Evolutionary conservation across 2,329 filamentous ascomycete genomes (phyloP).

Genomic region (Pyrenophora tritici-repentis): DNA sequence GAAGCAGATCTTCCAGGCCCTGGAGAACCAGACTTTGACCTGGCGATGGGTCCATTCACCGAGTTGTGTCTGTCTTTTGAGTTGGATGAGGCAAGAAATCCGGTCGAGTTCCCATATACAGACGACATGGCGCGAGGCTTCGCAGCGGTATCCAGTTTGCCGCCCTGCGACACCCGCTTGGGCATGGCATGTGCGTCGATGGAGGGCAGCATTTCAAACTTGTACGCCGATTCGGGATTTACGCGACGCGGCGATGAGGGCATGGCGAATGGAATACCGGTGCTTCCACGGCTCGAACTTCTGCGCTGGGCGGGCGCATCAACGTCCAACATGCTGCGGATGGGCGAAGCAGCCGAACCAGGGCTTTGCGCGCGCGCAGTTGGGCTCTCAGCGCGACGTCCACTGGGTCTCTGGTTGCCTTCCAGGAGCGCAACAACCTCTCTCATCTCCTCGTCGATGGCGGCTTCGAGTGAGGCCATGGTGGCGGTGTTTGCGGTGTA

Average conservation of each 20-base stretch:
- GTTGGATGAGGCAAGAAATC: slow-evolving; percentile 25
- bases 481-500: slow-evolving; percentile 13
- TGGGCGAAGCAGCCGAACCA: slow-evolving; percentile 60
- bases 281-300: slow-evolving; percentile 42
- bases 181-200: slow-evolving; percentile 51
- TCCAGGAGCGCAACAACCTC: slow-evolving; percentile 74
- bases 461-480: slow-evolving; percentile 74
- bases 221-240: slow-evolving; percentile 49
- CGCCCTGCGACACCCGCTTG: slow-evolving; percentile 51
- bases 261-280: slow-evolving; percentile 35
- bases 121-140: slow-evolving; percentile 54
- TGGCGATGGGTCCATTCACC: slow-evolving; percentile 44
- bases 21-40: slow-evolving; percentile 49
- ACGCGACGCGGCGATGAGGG: slow-evolving; percentile 43
- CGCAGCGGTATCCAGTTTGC: slow-evolving; percentile 44
- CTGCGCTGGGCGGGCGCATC: slow-evolving; percentile 36
- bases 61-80: slow-evolving; percentile 48
- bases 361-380: slow-evolving; percentile 60
- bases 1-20: slow-evolving; percentile 43
- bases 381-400: slow-evolving; percentile 37
- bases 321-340: slow-evolving; percentile 53
- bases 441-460: slow-evolving; percentile 75
- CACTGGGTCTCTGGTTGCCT: slow-evolving; percentile 44
- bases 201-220: slow-evolving; percentile 54
- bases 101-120: slow-evolving; percentile 40